Conservation (phyloP, 192 early-diverging fungal genomes). For the Podila epigama region DNA sequence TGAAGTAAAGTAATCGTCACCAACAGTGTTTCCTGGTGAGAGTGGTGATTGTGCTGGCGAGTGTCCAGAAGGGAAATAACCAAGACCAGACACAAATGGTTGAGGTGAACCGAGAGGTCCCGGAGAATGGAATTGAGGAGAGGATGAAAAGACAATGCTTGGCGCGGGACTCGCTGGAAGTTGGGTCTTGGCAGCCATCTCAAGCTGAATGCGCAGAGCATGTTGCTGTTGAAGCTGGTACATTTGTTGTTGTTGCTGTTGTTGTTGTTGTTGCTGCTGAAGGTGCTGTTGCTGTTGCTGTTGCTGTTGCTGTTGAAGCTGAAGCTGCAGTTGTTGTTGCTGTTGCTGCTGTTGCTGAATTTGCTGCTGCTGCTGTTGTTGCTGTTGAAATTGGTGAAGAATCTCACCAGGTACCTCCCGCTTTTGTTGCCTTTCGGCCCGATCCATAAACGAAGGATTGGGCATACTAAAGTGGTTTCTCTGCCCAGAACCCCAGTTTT, state of each 20-base stretch:
- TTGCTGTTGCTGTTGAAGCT: too few species aligned
- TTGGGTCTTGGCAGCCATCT: conserved; percentile 29
- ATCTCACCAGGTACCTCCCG: conserved; percentile 20
- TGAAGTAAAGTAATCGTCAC: conserved; percentile 42
- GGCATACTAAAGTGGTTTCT: conserved; percentile 40
- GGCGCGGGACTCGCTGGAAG: conserved; percentile 35
- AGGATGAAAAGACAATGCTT: conserved; percentile 6
- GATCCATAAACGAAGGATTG: conserved; percentile 42
- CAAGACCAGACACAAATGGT: conserved; percentile 19
- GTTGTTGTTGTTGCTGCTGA: conserved; percentile 5
- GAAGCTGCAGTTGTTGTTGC: conserved; percentile 1
- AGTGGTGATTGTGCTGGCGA: conserved; percentile 32
- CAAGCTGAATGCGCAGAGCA: conserved; percentile 22
- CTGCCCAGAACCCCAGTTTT: conserved; percentile 27
- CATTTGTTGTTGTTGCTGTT: conserved; percentile 2
- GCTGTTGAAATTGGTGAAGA: conserved; percentile 11
- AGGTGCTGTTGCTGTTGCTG: background rate
- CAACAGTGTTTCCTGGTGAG: conserved; percentile 34
- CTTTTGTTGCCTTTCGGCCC: conserved; percentile 41
- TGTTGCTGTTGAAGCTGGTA: conserved; percentile 42
- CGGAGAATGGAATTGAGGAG: conserved; percentile 8
- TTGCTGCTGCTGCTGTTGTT: conserved; percentile 1
- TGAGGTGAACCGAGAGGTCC: conserved; percentile 2
- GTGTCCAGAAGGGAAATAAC: conserved; percentile 20
- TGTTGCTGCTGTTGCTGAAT: background rate